Percentiles rank a stretch among this genome's conserved stretches.
phyloP scores from a whole-genome alignment of 768 basidiomycete genomes.

The Hortiboletus flavorubellus region DNA sequence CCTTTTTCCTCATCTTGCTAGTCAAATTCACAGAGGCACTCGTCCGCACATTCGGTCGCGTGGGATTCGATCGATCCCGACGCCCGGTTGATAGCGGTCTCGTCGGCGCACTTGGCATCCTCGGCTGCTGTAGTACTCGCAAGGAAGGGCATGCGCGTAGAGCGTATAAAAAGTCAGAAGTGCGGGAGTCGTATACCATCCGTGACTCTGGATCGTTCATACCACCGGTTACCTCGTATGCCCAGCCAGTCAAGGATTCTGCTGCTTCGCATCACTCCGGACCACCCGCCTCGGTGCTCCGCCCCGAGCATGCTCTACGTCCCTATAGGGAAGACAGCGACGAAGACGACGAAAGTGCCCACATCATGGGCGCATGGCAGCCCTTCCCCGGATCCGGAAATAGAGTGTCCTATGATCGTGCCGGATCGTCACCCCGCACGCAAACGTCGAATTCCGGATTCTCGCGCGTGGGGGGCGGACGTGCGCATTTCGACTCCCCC shows the following conservation, averaged over 20 bases:
- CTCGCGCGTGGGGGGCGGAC: slow-evolving; percentile 82
- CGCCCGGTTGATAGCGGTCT: slow-evolving; percentile 83
- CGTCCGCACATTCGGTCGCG: slow-evolving; percentile 70
- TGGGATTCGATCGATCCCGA: slow-evolving; percentile 81
- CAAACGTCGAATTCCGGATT: slow-evolving; percentile 58
- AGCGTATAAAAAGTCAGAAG: slow-evolving; percentile 24
- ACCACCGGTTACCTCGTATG: slow-evolving; percentile 38
- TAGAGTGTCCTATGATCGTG: slow-evolving; percentile 22
- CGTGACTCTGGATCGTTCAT: slow-evolving; percentile 49
- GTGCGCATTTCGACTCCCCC: slow-evolving; percentile 80
- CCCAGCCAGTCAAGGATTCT: slow-evolving; percentile 26
- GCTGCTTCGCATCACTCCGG: slow-evolving; percentile 39
- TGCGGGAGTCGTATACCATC: slow-evolving; percentile 25
- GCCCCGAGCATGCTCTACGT: slow-evolving; percentile 73
- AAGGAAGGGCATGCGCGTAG: slow-evolving; percentile 29
- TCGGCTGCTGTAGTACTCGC: slow-evolving; percentile 62
- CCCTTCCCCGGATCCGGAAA: slow-evolving; percentile 51
- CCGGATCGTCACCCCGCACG: slow-evolving; percentile 27
- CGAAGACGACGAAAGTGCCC: slow-evolving; percentile 64
- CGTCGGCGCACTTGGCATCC: slow-evolving; percentile 74
- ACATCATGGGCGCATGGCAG: slow-evolving; percentile 95
- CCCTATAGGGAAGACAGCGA: slow-evolving; percentile 80
- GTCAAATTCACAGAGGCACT: slow-evolving; percentile 83
- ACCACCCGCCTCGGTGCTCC: slow-evolving; percentile 67
- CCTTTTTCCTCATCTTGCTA: slow-evolving; percentile 76